Percentiles rank a stretch among this genome's conserved stretches.
These are phyloP conservation scores for Yarrowia hollandica DNA, from an alignment of 805 yeast species.

Conservation along the genomic window DNA sequence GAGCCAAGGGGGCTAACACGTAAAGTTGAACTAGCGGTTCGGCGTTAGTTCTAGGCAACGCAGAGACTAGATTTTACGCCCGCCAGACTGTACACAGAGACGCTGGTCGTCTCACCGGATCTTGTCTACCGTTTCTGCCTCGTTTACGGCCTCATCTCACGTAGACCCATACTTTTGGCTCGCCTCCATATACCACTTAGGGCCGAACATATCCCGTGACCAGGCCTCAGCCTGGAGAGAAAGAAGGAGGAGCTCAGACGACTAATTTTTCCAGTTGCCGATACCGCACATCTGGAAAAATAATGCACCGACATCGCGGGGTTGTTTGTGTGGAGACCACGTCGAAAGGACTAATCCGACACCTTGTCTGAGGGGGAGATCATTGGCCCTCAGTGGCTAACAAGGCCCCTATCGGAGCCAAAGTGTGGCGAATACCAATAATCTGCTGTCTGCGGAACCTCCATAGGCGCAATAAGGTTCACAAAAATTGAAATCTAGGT, in stretches of 20 bases:
- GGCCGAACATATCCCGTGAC: slow-evolving; percentile 18
- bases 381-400: neutral
- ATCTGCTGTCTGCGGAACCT: neutral
- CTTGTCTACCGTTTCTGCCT: neutral
- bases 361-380: neutral
- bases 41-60: too few species aligned
- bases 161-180: neutral
- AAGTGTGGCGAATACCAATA: slow-evolving; percentile 20
- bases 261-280: neutral
- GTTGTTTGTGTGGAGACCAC: too few species aligned
- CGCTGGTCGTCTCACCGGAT: too few species aligned
- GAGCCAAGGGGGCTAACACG: slow-evolving; percentile 8
- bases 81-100: too few species aligned
- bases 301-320: neutral
- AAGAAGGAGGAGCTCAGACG: neutral
- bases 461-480: neutral
- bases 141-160: neutral
- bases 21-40: neutral
- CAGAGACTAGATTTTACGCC: neutral
- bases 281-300: neutral
- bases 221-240: slow-evolving; percentile 9
- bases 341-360: neutral
- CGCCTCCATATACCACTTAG: neutral
- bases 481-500: slow-evolving; percentile 20
- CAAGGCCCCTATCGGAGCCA: neutral